These are phyloP conservation scores for Mycena latifolia DNA, from an alignment of 768 basidiomycete genomes.

Conservation along the genomic window DNA sequence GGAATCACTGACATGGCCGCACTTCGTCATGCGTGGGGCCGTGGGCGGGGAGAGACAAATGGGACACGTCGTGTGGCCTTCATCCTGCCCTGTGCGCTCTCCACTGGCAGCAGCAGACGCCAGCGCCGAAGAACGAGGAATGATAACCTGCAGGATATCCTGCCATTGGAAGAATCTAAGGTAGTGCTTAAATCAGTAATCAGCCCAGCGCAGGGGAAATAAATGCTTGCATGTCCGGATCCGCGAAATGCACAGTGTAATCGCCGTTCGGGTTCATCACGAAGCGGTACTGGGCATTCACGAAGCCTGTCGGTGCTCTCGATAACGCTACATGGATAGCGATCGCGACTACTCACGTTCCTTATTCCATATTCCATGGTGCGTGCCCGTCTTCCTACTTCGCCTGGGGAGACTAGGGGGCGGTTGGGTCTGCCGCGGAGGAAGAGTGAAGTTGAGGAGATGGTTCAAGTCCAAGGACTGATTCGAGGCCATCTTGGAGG, in stretches of 20 bases:
- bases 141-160: slow-evolving; percentile 94
- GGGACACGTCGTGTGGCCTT: slow-evolving; percentile 85
- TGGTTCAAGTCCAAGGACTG: slow-evolving; percentile 82
- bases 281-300: slow-evolving; percentile 97
- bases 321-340: slow-evolving; percentile 32
- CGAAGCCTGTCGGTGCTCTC: slow-evolving; percentile 74
- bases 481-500: slow-evolving; percentile 75
- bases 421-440: slow-evolving; percentile 82
- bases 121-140: slow-evolving; percentile 85
- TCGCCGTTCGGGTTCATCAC: slow-evolving; percentile 93
- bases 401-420: slow-evolving; percentile 74
- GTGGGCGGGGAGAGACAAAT: slow-evolving; percentile 95
- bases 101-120: slow-evolving; percentile 69
- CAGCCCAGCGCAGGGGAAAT: slow-evolving; percentile 30
- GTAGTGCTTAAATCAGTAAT: slow-evolving; percentile 22
- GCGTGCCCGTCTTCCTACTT: slow-evolving; percentile 75
- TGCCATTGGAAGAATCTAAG: slow-evolving; percentile 94
- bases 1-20: slow-evolving; percentile 87
- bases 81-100: slow-evolving; percentile 58
- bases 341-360: slow-evolving; percentile 75
- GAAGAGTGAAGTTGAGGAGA: slow-evolving; percentile 94
- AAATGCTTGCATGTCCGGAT: slow-evolving; percentile 90
- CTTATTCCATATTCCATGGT: slow-evolving; percentile 86
- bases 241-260: slow-evolving; percentile 96
- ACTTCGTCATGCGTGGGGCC: slow-evolving; percentile 95